Conservation (phyloP, 768 basidiomycete species). For the Lactarius akahatsu region DNA sequence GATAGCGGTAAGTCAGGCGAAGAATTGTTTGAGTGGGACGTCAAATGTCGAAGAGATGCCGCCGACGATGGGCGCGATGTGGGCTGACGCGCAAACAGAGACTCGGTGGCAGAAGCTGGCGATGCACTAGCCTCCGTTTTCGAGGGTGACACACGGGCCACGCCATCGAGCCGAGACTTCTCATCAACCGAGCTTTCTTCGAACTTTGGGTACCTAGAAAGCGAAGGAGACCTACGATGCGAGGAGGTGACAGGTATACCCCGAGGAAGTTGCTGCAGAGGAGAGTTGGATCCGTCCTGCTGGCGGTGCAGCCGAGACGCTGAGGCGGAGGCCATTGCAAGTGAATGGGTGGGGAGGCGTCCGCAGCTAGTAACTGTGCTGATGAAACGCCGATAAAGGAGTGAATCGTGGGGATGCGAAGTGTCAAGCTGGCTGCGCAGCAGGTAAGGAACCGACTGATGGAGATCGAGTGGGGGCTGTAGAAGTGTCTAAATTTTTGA, state of each 20-base stretch:
- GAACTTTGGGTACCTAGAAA: slow-evolving; percentile 15
- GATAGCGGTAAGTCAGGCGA: slow-evolving; percentile 9
- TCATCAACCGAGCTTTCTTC: slow-evolving; percentile 18
- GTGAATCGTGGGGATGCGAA: background rate
- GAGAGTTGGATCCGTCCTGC: slow-evolving; percentile 9
- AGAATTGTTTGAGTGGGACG: slow-evolving; percentile 8
- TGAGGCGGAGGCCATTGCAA: slow-evolving; percentile 6
- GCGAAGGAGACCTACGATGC: slow-evolving; percentile 15
- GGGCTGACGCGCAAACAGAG: slow-evolving; percentile 10
- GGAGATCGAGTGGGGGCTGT: background rate
- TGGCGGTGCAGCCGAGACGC: slow-evolving; percentile 14
- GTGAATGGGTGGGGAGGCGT: background rate
- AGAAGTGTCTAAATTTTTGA: background rate
- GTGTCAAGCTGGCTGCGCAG: slow-evolving; percentile 16
- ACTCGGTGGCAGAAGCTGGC: background rate
- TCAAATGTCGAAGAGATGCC: slow-evolving; percentile 19
- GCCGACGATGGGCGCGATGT: slow-evolving; percentile 11
- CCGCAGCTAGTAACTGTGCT: slow-evolving; percentile 3
- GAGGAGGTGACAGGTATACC: slow-evolving; percentile 16
- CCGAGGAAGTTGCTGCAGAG: slow-evolving; percentile 12
- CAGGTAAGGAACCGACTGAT: background rate
- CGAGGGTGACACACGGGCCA: background rate
- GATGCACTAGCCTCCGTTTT: slow-evolving; percentile 13
- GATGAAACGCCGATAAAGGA: slow-evolving; percentile 10
- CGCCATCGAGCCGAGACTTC: slow-evolving; percentile 14